Evolutionary conservation across 208 protist species (phyloP).

Genomic region (Leishmania amazonensis): DNA sequence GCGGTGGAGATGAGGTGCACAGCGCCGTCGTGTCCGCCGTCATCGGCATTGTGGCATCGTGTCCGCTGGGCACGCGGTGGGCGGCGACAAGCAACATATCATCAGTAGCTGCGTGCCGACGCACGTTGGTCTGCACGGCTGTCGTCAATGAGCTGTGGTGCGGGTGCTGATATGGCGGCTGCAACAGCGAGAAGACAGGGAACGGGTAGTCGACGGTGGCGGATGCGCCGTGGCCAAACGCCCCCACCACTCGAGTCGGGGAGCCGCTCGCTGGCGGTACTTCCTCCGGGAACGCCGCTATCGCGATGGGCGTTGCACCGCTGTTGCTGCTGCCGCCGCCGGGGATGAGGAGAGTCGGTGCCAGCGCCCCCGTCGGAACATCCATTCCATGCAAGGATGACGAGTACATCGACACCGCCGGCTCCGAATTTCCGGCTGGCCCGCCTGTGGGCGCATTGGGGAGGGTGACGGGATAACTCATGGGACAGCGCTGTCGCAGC

Average conservation of each 20-base stretch:
- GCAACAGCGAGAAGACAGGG: background rate
- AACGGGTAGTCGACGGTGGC: background rate
- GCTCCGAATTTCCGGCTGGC: background rate
- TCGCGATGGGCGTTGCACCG: background rate
- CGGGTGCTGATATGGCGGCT: background rate
- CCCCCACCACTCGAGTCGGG: background rate
- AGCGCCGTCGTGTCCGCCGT: background rate
- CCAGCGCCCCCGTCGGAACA: background rate
- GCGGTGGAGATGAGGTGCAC: background rate
- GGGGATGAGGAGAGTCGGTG: background rate
- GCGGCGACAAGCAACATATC: background rate
- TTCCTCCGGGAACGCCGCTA: background rate
- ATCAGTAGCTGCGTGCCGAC: background rate
- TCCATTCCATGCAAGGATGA: background rate
- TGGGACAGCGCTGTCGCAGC: conserved; percentile 24
- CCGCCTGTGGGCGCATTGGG: background rate
- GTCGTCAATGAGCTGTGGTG: background rate
- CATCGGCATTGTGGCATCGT: background rate
- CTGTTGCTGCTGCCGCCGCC: background rate
- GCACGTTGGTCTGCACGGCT: background rate
- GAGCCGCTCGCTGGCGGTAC: background rate
- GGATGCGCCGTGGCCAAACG: background rate
- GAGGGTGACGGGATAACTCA: background rate
- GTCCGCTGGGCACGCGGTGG: background rate
- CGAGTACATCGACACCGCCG: background rate